Percentiles rank a stretch among this genome's conserved stretches.
Conservation (phyloP, 305 asterid species). For the Fraxinus sp. region DNA sequence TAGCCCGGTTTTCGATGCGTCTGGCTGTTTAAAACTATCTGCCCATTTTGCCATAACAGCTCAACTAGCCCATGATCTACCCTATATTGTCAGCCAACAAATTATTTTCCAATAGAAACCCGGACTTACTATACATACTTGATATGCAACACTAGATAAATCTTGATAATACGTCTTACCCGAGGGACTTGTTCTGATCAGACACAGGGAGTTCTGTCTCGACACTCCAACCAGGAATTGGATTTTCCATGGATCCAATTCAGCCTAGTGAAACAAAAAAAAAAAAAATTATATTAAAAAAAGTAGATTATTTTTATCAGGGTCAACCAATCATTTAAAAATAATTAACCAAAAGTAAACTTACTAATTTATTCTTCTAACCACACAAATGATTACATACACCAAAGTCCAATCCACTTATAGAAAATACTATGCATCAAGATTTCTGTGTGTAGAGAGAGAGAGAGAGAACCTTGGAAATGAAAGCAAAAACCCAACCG, state of each 20-base stretch:
- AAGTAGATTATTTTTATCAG: background rate
- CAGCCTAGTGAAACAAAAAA: background rate
- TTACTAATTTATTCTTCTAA: background rate
- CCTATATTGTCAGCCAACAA: constrained; percentile 22
- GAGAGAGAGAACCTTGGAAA: constrained; percentile 20
- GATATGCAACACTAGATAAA: background rate
- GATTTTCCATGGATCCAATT: background rate
- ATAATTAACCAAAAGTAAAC: background rate
- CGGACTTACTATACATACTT: background rate
- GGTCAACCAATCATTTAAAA: constrained; percentile 6
- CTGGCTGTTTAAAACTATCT: constrained; percentile 58
- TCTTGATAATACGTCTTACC: background rate
- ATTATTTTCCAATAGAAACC: background rate
- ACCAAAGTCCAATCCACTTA: background rate
- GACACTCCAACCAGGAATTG: constrained; percentile 1
- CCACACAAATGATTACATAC: constrained; percentile 9
- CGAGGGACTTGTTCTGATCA: background rate
- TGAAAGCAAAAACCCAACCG: constrained; percentile 15
- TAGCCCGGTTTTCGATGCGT: constrained; percentile 36
- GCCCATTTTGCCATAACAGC: constrained; percentile 78
- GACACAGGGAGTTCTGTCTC: background rate
- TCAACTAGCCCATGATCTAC: constrained; percentile 59
- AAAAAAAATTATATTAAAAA: background rate
- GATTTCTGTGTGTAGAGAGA: background rate
- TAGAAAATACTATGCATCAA: background rate